Evolutionary conservation across 2,329 filamentous ascomycete genomes (phyloP), one percentile per base, ranked within the genome.

Genomic region (Colletotrichum destructivum): DNA sequence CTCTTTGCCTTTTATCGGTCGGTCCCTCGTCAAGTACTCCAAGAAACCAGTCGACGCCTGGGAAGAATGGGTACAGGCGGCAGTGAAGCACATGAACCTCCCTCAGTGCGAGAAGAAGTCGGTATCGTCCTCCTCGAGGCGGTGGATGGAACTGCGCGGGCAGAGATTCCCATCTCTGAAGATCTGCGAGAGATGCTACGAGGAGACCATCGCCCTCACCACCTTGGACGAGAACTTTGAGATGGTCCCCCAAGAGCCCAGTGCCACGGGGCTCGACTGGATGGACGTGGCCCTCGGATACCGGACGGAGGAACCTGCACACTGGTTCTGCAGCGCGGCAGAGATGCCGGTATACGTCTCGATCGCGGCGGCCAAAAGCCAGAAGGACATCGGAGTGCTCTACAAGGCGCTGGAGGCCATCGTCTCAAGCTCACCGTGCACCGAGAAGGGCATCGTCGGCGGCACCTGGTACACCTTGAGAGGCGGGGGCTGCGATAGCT

Each of bases 401-500:
- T 74, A 73, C 66, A 73, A 62, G 1, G 75, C 81, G 0, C 75
- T 79, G 0, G 71, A 75, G 2, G 69, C 64, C 0, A 75, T 82
- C 6, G 67, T 70, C 6, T 59, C 65, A 0, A 72, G 78, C 1
- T 73, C 78, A 0, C 76, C 76, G 0, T 83, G 81, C 40, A 78
- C 77, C 0, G 67, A 67, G 0, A 62, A 78, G 1, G 80, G 79
- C 0, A 77, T 82, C 31, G 54, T 75, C 0, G 69, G 78, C 2
- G 80, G 80, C 1, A 80, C 77, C 1, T 82, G 80, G 80, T 83
- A 80, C 76, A 82, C 80, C 0, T 47, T 82, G 0, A 18, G 64
- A 0, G 21, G 42, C 15, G 77, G 77, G 1, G 76, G 71, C 0
- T 75, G 77, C 15, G 66, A 71, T 0, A 75, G 75, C 0, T 76